Base-by-base conservation (phyloP, 2,329 filamentous ascomycete genomes). In the Penicillium sumatraense region DNA sequence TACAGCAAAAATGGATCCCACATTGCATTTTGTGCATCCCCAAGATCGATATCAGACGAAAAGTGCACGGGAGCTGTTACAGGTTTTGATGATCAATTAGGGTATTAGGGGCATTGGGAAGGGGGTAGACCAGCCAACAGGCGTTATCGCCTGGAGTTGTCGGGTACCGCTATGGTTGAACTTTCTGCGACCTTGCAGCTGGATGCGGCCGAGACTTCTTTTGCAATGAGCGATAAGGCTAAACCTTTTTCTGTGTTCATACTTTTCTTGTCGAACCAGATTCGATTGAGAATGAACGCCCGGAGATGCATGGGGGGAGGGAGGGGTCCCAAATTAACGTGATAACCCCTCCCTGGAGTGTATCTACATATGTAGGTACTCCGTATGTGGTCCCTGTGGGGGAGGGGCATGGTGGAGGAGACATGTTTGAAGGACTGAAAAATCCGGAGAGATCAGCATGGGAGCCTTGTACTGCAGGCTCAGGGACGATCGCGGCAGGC, bases 111-210 rank as follows among this genome's bases (percentile, higher is more conserved):
- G n/a, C n/a, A n/a, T n/a, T n/a, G n/a, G n/a, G n/a, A n/a, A n/a
- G 57, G 57, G 59, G 56, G 51, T 38, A 13, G 45, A 41, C 33
- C 44, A 54, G 59, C 59, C 59, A 64, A 58, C 60, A 33, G 47
- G 60, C 61, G 57, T 63, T 56, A 56, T 62, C 60, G 55, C 36
- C 53, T 47, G 56, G 54, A 26, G 10, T 41, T 20, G 57, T 41
- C 16, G 47, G n/a, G 42, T 45, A 54, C 51, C 35, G 51, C 51
- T 49, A 56, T 49, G 54, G 47, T 42, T 24, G 55, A 65, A 63
- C 60, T 55, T 58, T 62, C 49, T 60, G 50, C 56, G 51, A 52
- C 48, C 56, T 56, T 59, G 60, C 54, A 58, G 51, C 13, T 24
- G 47, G 42, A 11, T 49, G 54, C 48, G 54, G 42, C 38, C 21